These are phyloP conservation scores for Blastomyces gilchristii DNA, from an alignment of 2,329 filamentous ascomycete species.

Conservation along the genomic window DNA sequence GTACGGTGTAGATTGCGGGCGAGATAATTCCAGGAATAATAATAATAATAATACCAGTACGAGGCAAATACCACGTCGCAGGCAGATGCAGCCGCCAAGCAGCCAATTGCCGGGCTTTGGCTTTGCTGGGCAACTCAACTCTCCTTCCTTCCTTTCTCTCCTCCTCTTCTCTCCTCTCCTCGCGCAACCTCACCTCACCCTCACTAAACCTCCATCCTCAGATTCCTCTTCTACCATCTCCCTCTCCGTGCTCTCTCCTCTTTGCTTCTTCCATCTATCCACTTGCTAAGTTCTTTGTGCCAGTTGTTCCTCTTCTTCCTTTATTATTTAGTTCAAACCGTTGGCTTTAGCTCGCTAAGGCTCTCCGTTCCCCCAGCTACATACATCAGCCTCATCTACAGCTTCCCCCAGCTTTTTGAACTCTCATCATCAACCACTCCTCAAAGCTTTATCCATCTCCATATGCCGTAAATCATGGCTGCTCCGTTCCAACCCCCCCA, in stretches of 20 bases:
- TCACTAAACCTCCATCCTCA: background rate
- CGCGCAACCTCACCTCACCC: background rate
- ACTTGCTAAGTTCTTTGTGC: conserved; percentile 11
- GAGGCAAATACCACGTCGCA: background rate
- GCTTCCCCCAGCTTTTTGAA: conserved; percentile 8
- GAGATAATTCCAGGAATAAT: too few relatives aligned
- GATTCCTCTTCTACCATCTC: background rate
- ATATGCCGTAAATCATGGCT: conserved; percentile 28
- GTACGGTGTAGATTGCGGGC: too few relatives aligned
- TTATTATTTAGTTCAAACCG: conserved; percentile 13
- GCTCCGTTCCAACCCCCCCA: conserved; percentile 30
- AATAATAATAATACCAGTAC: background rate
- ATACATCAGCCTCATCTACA: conserved; percentile 8
- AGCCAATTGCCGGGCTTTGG: background rate
- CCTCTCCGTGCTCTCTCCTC: background rate
- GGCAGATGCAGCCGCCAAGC: background rate
- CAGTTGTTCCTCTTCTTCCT: conserved; percentile 16
- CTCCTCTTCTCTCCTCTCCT: background rate
- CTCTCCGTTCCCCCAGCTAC: background rate
- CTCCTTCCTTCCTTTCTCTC: background rate
- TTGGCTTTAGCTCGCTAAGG: conserved; percentile 10
- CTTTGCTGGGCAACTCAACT: background rate
- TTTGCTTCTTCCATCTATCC: conserved; percentile 14
- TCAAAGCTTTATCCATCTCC: conserved; percentile 6
- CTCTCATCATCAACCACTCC: conserved; percentile 13